Evolutionary conservation across 2,329 filamentous ascomycete species (phyloP).

Genomic region (Pseudonectria foliicola): DNA sequence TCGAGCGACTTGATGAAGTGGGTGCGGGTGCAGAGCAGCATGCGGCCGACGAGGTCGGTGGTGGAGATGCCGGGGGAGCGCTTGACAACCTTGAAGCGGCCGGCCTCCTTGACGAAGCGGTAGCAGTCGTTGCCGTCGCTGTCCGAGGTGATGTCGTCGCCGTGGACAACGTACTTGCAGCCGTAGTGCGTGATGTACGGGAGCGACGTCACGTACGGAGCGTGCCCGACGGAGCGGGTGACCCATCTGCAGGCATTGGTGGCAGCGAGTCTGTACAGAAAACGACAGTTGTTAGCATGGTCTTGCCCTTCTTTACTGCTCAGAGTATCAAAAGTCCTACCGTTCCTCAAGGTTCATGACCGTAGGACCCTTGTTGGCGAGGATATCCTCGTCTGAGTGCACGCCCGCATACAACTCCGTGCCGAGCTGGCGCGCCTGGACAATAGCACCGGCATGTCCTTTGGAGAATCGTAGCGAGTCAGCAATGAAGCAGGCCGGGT

Average conservation of each 20-base stretch:
- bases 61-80: conserved; percentile 94
- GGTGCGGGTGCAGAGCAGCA: conserved; percentile 90
- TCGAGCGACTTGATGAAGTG: conserved; percentile 86
- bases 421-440: conserved; percentile 89
- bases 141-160: conserved; percentile 95
- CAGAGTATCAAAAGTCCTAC: conserved; percentile 30
- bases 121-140: conserved; percentile 93
- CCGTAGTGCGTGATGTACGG: conserved; percentile 94
- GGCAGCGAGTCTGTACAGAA: conserved; percentile 62
- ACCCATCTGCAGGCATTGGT: conserved; percentile 95
- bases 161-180: conserved; percentile 92
- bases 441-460: conserved; percentile 95
- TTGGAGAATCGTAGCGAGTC: background rate
- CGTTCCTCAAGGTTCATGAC: conserved; percentile 93
- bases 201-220: conserved; percentile 90
- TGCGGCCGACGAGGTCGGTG: conserved; percentile 94
- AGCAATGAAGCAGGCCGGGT: background rate
- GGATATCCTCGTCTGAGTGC: conserved; percentile 90
- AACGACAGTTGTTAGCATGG: conserved; percentile 4
- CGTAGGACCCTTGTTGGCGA: conserved; percentile 95
- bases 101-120: conserved; percentile 90
- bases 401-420: conserved; percentile 85
- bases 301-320: background rate
- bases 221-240: conserved; percentile 72
- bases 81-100: conserved; percentile 93